A percentile compares a stretch with the other conserved stretches of the same genome.
Conservation (phyloP, 148 eudicot genomes). For the Persicaria tinctoria region DNA sequence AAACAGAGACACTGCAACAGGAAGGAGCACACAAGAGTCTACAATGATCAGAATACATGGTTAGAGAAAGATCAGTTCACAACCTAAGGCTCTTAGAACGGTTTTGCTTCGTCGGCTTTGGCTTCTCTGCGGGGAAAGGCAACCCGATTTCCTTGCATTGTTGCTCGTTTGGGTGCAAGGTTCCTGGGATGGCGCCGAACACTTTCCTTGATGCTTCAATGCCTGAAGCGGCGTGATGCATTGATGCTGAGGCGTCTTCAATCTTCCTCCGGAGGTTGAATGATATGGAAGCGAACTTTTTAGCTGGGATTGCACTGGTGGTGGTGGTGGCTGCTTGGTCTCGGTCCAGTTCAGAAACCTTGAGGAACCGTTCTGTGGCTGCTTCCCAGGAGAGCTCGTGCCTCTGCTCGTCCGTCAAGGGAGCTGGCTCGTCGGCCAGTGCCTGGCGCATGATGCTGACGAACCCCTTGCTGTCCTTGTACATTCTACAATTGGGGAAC, state of each 20-base stretch:
- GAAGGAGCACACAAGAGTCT: background rate
- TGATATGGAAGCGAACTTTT: conserved; percentile 49
- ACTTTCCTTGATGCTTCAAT: conserved; percentile 29
- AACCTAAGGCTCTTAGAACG: conserved; percentile 3
- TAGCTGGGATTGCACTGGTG: conserved; percentile 22
- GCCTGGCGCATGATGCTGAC: conserved; percentile 54
- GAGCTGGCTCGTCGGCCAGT: conserved; percentile 53
- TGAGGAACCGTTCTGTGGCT: conserved; percentile 70
- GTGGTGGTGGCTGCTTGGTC: conserved; percentile 19
- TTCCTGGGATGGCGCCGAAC: conserved; percentile 41
- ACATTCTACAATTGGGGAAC: conserved; percentile 74
- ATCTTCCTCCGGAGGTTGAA: conserved; percentile 39
- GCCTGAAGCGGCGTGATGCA: conserved; percentile 54
- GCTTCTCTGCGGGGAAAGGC: conserved; percentile 23
- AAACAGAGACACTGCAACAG: background rate
- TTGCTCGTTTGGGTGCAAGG: conserved; percentile 56
- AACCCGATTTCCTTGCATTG: conserved; percentile 58
- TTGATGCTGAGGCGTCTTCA: conserved; percentile 70
- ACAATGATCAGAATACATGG: background rate
- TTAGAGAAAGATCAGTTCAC: background rate
- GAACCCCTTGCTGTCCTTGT: conserved; percentile 51
- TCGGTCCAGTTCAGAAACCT: conserved; percentile 42
- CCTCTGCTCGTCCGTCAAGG: conserved; percentile 52
- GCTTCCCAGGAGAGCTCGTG: conserved; percentile 90
- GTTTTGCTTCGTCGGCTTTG: background rate